Evolutionary conservation across 352 stramenopile species (phyloP).

Genomic region (Phytophthora europaea): DNA sequence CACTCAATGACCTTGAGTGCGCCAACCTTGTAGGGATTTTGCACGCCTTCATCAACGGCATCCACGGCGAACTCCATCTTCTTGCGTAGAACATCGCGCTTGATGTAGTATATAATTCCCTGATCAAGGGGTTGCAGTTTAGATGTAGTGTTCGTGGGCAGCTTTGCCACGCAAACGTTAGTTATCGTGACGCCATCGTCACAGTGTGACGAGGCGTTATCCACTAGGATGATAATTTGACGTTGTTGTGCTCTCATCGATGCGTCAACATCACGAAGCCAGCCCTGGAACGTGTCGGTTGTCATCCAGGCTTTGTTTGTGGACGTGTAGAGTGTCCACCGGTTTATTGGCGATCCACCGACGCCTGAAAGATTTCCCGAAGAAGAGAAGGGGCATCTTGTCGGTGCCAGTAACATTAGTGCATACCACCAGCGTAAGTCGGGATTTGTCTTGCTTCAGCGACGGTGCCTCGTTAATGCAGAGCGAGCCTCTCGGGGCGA

Average conservation of each 20-base stretch:
- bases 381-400: constrained; percentile 1
- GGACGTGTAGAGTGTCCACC: not conserved
- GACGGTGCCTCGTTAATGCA: not conserved
- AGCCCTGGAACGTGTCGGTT: not conserved
- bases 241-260: not conserved
- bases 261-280: not conserved
- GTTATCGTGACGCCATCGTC: too few species aligned
- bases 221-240: too few species aligned
- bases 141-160: too few species aligned
- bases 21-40: too few species aligned
- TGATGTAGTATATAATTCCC: too few species aligned
- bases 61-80: too few species aligned
- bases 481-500: not conserved
- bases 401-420: not conserved
- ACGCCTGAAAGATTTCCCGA: not conserved
- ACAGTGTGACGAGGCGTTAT: too few species aligned
- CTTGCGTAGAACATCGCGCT: too few species aligned
- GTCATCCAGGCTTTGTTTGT: constrained; percentile 2
- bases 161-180: too few species aligned
- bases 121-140: too few species aligned
- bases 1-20: too few species aligned
- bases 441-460: constrained; percentile 9
- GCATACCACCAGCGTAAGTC: not conserved
- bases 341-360: not conserved
- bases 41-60: too few species aligned